Percentiles rank a stretch among this genome's conserved stretches.
phyloP scores from a whole-genome alignment of 208 protist genomes.

The Vickermania spadyakhi region DNA sequence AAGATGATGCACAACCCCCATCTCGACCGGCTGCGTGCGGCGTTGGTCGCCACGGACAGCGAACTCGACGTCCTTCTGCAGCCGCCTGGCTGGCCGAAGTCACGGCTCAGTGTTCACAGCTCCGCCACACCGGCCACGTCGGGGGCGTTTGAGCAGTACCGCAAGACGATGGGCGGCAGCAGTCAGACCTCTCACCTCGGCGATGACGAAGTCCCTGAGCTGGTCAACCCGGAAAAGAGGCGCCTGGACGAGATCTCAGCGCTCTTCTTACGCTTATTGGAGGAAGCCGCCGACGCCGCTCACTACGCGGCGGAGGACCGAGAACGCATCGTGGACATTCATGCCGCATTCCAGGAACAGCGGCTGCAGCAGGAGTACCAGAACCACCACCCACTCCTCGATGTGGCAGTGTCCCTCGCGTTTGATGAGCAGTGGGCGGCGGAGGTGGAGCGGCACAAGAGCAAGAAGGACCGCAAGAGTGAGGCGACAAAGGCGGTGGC shows the following conservation, averaged over 20 bases:
- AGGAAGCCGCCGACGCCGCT: slow-evolving; percentile 3
- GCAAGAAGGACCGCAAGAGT: not conserved
- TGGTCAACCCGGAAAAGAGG: not conserved
- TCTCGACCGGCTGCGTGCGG: not conserved
- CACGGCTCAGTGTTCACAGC: not conserved
- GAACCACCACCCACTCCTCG: slow-evolving; percentile 4
- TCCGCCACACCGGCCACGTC: not conserved
- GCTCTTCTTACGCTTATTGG: not conserved
- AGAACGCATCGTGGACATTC: slow-evolving; percentile 4
- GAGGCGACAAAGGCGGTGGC: not conserved
- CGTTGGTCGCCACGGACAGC: not conserved
- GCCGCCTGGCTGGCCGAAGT: not conserved
- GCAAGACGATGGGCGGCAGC: not conserved
- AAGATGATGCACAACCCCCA: not conserved
- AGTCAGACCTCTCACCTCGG: not conserved
- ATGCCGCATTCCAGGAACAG: slow-evolving; percentile 6
- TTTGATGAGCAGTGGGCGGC: not conserved
- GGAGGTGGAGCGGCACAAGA: not conserved
- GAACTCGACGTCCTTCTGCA: not conserved
- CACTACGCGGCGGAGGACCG: slow-evolving; percentile 3
- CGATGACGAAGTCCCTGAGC: not conserved
- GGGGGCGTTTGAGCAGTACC: not conserved
- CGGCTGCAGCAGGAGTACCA: slow-evolving; percentile 9
- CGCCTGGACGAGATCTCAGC: not conserved
- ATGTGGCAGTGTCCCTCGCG: not conserved